These are phyloP conservation scores for Luffa aegyptiaca DNA, from an alignment of 306 rosid species.

Conservation along the genomic window DNA sequence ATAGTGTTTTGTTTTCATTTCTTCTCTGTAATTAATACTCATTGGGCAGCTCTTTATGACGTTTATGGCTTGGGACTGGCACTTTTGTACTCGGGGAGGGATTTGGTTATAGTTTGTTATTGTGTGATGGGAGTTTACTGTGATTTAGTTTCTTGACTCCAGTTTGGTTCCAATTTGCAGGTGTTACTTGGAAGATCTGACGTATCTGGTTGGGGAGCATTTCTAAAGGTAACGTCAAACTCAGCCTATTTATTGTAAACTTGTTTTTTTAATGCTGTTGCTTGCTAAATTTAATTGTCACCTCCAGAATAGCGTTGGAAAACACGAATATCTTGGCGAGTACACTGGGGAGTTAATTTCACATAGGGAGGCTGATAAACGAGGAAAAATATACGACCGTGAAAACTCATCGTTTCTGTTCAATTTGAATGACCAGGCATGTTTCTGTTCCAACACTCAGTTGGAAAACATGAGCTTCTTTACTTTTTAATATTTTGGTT, in stretches of 20 bases:
- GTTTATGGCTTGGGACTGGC: background rate
- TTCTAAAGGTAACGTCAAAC: constrained; percentile 56
- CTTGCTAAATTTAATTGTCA: constrained; percentile 24
- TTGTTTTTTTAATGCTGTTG: constrained; percentile 10
- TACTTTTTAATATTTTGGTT: background rate
- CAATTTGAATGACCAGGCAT: constrained; percentile 96
- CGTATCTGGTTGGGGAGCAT: constrained; percentile 99
- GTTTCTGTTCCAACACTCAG: constrained; percentile 10
- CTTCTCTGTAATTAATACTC: background rate
- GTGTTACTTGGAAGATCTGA: constrained; percentile 97
- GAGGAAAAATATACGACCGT: constrained; percentile 97
- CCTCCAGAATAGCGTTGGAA: constrained; percentile 84
- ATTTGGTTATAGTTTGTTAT: background rate
- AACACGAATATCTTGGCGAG: constrained; percentile 99
- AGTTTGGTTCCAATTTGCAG: constrained; percentile 24
- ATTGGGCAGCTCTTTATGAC: background rate
- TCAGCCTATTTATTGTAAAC: constrained; percentile 5
- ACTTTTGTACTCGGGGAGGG: background rate
- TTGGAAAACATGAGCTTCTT: background rate
- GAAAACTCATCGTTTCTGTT: constrained; percentile 98
- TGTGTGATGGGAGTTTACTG: background rate
- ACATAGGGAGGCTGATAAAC: constrained; percentile 95
- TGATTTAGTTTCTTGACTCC: background rate
- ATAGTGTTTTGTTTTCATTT: background rate
- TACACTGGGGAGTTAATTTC: constrained; percentile 97